Evolutionary conservation across 176 grass and related monocot species (phyloP), one percentile per base, ranked within the genome.

Genomic region (Pontederia crassipes): DNA sequence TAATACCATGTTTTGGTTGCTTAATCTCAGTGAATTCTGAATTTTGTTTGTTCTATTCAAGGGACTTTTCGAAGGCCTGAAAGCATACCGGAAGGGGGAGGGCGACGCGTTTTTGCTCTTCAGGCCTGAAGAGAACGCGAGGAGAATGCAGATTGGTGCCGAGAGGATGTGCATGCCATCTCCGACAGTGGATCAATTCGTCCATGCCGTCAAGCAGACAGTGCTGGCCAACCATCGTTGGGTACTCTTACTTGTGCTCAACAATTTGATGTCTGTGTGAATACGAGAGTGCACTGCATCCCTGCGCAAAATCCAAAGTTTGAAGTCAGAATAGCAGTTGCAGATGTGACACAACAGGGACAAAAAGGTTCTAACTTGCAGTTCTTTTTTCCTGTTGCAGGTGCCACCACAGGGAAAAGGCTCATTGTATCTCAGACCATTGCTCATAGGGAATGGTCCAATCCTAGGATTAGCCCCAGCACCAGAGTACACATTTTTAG

Each of bases 141-240:
- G 65, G 49, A 65, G 87, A 67, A 91, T 97, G 93, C 80, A 24
- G 73, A 73, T 65, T 28, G 93, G 93, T 72, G 87, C 93, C n/a
- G 87, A 85, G 16, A 71, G 87, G 68, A 85, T 97, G 80, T 97
- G 93, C 71, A 91, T 97, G 93, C 87, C 87, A 55, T 76, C 84
- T 45, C 87, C 81, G 46, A 74, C 76, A 8, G 69, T 97, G 0
- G 78, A 88, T n/a, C 93, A 91, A 57, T 91, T 97, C 72, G 17
- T 97, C 45, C 70, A 91, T 72, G 84, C 87, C 46, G 81, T 97
- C 60, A 97, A 91, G 54, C 71, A 79, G 63, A 91, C 81, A 14
- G 93, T 91, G 59, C 62, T 88, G 71, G 81, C 84, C 73, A 91
- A 91, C 53, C 88, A 83, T 75, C 69, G 73, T 75, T 97, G 93